These are phyloP conservation scores for Diplocarpon rosae DNA, from an alignment of 2,329 filamentous ascomycete genomes.

Conservation along the genomic window DNA sequence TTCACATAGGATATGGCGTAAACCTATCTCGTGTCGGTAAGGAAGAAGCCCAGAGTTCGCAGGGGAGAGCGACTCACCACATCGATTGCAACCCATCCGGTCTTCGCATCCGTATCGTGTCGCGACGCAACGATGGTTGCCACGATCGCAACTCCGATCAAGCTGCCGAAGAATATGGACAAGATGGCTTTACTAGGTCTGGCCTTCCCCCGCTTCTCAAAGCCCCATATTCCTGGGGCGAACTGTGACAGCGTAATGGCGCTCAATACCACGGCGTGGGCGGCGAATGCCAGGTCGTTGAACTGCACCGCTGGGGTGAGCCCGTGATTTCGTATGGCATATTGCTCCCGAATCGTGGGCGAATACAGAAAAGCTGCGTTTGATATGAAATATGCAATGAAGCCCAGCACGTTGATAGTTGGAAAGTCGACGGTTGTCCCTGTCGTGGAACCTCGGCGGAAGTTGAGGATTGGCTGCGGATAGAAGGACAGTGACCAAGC, in stretches of 20 bases:
- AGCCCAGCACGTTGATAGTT: conserved; percentile 59
- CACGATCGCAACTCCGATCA: conserved; percentile 42
- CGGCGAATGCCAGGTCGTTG: conserved; percentile 84
- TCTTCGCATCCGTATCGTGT: conserved; percentile 30
- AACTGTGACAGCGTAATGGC: conserved; percentile 69
- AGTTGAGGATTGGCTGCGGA: conserved; percentile 78
- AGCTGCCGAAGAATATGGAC: conserved; percentile 58
- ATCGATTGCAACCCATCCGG: conserved; percentile 51
- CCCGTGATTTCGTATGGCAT: conserved; percentile 66
- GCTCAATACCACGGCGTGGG: conserved; percentile 67
- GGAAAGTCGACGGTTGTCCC: conserved; percentile 87
- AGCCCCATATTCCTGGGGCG: conserved; percentile 62
- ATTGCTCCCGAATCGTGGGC: conserved; percentile 64
- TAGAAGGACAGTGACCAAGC: conserved; percentile 89
- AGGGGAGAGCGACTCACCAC: conserved; percentile 28
- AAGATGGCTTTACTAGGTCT: conserved; percentile 50
- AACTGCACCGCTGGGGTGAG: conserved; percentile 74
- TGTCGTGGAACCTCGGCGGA: conserved; percentile 60
- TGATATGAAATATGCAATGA: conserved; percentile 64
- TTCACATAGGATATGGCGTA: conserved; percentile 79
- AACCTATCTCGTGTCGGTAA: conserved; percentile 23
- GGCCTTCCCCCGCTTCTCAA: conserved; percentile 43
- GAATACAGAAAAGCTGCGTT: conserved; percentile 71
- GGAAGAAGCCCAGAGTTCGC: background rate
- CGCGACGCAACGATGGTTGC: conserved; percentile 34